Conservation (phyloP, 2,329 filamentous ascomycete species). For the Fulvia fulva region DNA sequence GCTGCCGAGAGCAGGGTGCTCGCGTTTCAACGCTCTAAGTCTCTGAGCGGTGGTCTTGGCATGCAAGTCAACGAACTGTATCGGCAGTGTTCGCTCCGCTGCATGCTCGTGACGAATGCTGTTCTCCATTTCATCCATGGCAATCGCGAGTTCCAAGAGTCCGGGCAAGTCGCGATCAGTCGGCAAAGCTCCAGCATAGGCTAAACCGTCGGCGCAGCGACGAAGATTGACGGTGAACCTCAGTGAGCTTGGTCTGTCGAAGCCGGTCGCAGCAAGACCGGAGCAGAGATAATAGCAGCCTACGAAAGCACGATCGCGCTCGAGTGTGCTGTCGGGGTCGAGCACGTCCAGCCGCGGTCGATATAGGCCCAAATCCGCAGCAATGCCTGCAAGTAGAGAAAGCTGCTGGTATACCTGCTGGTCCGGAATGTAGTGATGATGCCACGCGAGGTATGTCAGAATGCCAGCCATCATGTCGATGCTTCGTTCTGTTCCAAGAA, state of each 20-base stretch:
- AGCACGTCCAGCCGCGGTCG: slow-evolving; percentile 8
- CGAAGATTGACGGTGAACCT: slow-evolving; percentile 25
- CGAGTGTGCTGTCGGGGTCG: slow-evolving; percentile 16
- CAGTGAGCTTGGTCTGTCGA: slow-evolving; percentile 25
- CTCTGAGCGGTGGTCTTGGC: slow-evolving; percentile 18
- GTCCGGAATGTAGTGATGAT: slow-evolving; percentile 26
- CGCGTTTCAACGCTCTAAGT: slow-evolving; percentile 23
- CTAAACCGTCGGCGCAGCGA: slow-evolving; percentile 15
- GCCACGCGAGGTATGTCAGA: slow-evolving; percentile 25
- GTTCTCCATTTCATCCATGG: slow-evolving; percentile 23
- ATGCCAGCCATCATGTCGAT: slow-evolving; percentile 27
- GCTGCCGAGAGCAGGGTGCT: slow-evolving; percentile 18
- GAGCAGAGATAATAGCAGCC: slow-evolving; percentile 28
- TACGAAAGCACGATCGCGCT: slow-evolving; percentile 24
- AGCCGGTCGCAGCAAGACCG: slow-evolving; percentile 21
- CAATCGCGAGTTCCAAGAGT: slow-evolving; percentile 18
- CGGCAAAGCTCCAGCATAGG: slow-evolving; percentile 10
- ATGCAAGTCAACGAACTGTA: slow-evolving; percentile 17
- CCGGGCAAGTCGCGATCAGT: slow-evolving; percentile 15
- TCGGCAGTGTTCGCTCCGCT: slow-evolving; percentile 5
- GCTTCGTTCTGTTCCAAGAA: slow-evolving; percentile 24
- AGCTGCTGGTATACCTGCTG: slow-evolving; percentile 26
- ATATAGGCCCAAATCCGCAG: slow-evolving; percentile 27
- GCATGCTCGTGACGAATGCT: slow-evolving; percentile 11
- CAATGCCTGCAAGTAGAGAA: slow-evolving; percentile 26